Evolutionary conservation across 225 moss, liverwort and hornwort species (phyloP).

Genomic region (Pseudisothecium myosuroides): DNA sequence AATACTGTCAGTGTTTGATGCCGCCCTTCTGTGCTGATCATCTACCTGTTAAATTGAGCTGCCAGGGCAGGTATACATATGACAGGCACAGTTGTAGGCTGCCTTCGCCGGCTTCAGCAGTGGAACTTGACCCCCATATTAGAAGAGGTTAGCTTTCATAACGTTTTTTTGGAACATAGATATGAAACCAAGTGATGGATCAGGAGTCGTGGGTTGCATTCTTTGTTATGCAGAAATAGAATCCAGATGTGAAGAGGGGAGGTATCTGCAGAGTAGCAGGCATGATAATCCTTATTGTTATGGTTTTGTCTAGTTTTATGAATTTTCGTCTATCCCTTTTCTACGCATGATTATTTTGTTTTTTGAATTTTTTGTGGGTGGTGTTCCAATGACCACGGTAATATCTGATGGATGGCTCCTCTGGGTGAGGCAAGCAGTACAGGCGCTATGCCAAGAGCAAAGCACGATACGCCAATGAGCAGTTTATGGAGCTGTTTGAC

Average conservation of each 20-base stretch:
- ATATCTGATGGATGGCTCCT: background rate
- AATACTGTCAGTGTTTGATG: background rate
- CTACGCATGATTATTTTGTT: background rate
- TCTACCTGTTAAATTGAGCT: background rate
- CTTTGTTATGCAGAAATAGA: background rate
- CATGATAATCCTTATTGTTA: background rate
- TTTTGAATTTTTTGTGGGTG: background rate
- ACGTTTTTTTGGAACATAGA: background rate
- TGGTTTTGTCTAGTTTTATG: background rate
- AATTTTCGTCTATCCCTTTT: background rate
- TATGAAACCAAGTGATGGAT: background rate
- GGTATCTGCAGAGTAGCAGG: background rate
- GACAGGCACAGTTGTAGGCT: constrained; percentile 95
- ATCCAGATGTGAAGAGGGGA: background rate
- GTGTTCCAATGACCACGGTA: background rate
- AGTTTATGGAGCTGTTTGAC: constrained; percentile 98
- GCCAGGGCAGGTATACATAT: constrained; percentile 85
- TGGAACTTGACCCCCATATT: constrained; percentile 93
- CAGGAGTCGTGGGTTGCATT: background rate
- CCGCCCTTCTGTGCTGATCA: background rate
- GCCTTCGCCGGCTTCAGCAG: constrained; percentile 84
- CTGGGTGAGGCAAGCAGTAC: constrained; percentile 44
- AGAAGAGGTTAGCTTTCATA: constrained; percentile 61
- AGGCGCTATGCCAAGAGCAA: constrained; percentile 96
- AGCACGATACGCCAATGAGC: constrained; percentile 94